A percentile compares a stretch with the other conserved stretches of the same genome.
phyloP scores from a whole-genome alignment of 2,329 filamentous ascomycete species.

The Colletotrichum tofieldiae region DNA sequence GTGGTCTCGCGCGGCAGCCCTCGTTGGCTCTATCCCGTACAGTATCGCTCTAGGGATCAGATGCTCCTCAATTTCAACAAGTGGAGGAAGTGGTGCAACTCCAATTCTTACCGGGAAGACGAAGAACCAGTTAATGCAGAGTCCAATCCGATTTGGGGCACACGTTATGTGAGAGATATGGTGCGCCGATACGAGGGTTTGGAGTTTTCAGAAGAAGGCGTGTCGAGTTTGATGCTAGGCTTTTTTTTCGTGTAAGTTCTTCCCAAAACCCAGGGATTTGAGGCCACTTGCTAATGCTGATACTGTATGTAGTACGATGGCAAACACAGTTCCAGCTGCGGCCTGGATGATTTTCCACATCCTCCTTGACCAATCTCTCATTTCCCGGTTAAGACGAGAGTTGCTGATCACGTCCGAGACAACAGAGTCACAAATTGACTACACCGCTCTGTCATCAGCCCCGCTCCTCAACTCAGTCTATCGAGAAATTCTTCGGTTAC shows the following conservation, averaged over 20 bases:
- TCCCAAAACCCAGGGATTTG: rapidly evolving
- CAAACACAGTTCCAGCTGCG: constrained; percentile 32
- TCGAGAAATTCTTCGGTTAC: constrained; percentile 27
- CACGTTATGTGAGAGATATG: constrained; percentile 31
- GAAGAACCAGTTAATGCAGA: neutral
- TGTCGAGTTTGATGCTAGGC: constrained; percentile 21
- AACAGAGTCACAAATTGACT: neutral
- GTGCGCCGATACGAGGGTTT: constrained; percentile 32
- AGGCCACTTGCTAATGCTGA: neutral
- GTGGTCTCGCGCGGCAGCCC: constrained; percentile 25
- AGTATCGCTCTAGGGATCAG: constrained; percentile 23
- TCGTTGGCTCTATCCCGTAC: constrained; percentile 28
- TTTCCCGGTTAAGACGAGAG: constrained; percentile 18
- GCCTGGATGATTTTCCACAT: constrained; percentile 32
- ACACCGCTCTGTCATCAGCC: neutral
- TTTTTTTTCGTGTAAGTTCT: constrained; percentile 38
- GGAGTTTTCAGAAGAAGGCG: constrained; percentile 26
- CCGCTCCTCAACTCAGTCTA: constrained; percentile 38
- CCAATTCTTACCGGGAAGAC: neutral
- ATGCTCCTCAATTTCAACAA: constrained; percentile 16
- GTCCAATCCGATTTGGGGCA: constrained; percentile 31
- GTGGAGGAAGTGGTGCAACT: constrained; percentile 24
- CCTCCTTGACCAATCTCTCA: constrained; percentile 16
- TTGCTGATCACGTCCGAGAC: neutral
- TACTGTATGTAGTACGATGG: constrained; percentile 13